Evolutionary conservation across 257 asterid genomes (phyloP).

Genomic region (Solanum clarkiae): DNA sequence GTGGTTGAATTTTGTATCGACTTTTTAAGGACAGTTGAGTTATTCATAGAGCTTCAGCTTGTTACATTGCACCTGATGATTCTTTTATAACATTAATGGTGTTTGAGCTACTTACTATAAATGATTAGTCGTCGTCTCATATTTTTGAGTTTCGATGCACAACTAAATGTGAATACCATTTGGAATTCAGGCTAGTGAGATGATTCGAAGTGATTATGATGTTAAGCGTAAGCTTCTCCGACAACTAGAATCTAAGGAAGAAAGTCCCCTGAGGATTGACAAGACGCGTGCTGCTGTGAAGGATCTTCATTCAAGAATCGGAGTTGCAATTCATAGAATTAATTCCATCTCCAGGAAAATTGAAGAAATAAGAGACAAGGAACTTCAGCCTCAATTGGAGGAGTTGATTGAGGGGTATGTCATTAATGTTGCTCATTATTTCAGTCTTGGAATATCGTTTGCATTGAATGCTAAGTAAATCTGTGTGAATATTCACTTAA

Average conservation of each 20-base stretch:
- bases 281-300: slow-evolving; percentile 85
- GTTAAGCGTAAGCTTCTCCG: slow-evolving; percentile 68
- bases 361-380: slow-evolving; percentile 78
- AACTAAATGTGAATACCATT: neutral
- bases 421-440: neutral
- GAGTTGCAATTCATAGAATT: slow-evolving; percentile 83
- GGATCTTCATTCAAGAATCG: slow-evolving; percentile 82
- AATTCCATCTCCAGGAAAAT: slow-evolving; percentile 73
- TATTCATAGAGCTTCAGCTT: neutral
- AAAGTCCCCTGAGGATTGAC: slow-evolving; percentile 28
- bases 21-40: neutral
- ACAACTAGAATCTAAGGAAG: slow-evolving; percentile 69
- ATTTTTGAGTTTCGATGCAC: neutral
- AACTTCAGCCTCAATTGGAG: slow-evolving; percentile 95
- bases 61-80: neutral
- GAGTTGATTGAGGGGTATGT: slow-evolving; percentile 90
- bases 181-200: slow-evolving; percentile 60
- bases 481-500: neutral
- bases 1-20: neutral
- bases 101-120: neutral
- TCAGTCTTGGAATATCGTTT: neutral
- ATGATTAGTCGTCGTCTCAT: too few relatives aligned
- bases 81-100: neutral
- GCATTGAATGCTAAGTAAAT: neutral
- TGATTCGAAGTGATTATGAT: slow-evolving; percentile 57